phyloP scores from a whole-genome alignment of 208 protist species.

The Crithidia thermophila region DNA sequence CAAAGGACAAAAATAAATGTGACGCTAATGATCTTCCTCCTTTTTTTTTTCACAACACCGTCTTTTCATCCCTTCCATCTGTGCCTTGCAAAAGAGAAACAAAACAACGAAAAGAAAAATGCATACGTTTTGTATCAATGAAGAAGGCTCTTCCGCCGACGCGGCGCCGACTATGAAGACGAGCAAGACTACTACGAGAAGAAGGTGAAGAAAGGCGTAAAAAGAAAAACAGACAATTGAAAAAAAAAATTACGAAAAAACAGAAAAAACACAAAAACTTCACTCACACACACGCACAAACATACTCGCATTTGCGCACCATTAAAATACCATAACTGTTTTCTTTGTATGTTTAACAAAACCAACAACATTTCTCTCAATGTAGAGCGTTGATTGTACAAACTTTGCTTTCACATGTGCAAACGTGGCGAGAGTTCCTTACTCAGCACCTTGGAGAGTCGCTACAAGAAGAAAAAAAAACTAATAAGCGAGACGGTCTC shows the following conservation, averaged over 20 bases:
- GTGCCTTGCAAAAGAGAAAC: neutral
- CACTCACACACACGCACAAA: conserved; percentile 16
- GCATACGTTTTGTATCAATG: neutral
- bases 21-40: neutral
- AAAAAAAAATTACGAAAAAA: conserved; percentile 3
- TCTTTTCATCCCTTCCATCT: neutral
- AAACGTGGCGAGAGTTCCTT: too few relatives aligned
- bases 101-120: conserved; percentile 6
- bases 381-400: too few relatives aligned
- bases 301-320: too few relatives aligned
- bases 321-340: neutral
- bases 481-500: too few relatives aligned
- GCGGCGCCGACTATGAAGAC: too few relatives aligned
- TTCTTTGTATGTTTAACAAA: neutral
- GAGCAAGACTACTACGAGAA: too few relatives aligned
- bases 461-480: conserved; percentile 11
- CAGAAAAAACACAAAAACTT: neutral
- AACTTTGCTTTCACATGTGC: too few relatives aligned
- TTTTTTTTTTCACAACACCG: conserved; percentile 8
- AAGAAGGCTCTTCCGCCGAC: too few relatives aligned
- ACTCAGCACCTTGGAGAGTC: neutral
- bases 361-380: too few relatives aligned
- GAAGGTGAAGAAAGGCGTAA: neutral
- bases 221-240: neutral
- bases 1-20: conserved; percentile 16